phyloP scores from a whole-genome alignment of 2,329 filamentous ascomycete genomes.

The Claviceps humidiphila region DNA sequence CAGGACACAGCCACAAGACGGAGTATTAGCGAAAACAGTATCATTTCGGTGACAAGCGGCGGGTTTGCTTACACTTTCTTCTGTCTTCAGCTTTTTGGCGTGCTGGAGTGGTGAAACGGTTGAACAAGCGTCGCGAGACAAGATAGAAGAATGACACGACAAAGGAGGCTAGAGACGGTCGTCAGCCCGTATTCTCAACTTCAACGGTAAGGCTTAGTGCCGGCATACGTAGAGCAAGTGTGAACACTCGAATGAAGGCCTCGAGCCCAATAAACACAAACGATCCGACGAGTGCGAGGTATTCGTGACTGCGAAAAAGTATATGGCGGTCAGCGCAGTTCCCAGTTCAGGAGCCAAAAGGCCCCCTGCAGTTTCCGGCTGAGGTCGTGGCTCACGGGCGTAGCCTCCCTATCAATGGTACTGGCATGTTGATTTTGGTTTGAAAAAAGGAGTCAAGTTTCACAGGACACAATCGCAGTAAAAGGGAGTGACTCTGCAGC shows the following conservation, averaged over 20 bases:
- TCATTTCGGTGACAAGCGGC: conserved; percentile 9
- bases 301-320: conserved; percentile 51
- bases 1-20: conserved; percentile 18
- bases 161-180: conserved; percentile 47
- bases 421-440: conserved; percentile 27
- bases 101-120: conserved; percentile 58
- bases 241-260: conserved; percentile 70
- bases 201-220: conserved; percentile 5
- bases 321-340: background rate
- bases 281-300: conserved; percentile 73
- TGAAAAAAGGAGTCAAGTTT: background rate
- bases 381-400: conserved; percentile 29
- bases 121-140: conserved; percentile 71
- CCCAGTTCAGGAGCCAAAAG: background rate
- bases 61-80: conserved; percentile 42
- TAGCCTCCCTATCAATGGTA: conserved; percentile 39
- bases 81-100: conserved; percentile 53
- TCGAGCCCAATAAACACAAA: conserved; percentile 75
- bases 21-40: conserved; percentile 32
- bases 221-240: conserved; percentile 67
- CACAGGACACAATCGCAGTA: background rate
- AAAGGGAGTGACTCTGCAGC: background rate
- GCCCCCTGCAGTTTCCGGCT: conserved; percentile 1
- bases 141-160: conserved; percentile 74
- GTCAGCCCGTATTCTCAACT: conserved; percentile 10